Evolutionary conservation across 2,329 filamentous ascomycete genomes (phyloP), one percentile per base, ranked within the genome.

Genomic region (Arthroderma sp.): DNA sequence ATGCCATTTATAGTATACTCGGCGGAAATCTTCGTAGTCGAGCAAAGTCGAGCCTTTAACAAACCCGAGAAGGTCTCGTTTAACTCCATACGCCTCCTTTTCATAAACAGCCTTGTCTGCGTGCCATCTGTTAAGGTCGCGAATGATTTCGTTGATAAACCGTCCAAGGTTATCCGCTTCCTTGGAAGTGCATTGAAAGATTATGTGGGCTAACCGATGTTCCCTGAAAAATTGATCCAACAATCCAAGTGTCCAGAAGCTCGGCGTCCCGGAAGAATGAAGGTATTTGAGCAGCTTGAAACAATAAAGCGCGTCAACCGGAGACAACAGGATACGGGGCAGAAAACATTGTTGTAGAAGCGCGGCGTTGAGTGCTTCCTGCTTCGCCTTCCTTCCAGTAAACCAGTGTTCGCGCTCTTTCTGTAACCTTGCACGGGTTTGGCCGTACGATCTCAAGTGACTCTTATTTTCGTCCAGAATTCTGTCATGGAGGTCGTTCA

Each of bases 161-260:
- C 85, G 83, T 8, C 87, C 91, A n/a, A 98, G 69, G 53, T 94
- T 86, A 60, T 94, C 86, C 0, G 87, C 86, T 64, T 98, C 93
- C 45, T 86, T 82, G 27, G 89, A 82, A 0, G 88, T 94, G 59
- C 84, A 93, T 40, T 83, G 80, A 60, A 94, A 95, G 46, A 98
- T 86, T 42, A 95, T 74, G 6, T 82, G 75, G 1, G 84, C 79
- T 11, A 96, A 70, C 46, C 84, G 75, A 56, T 93, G 86, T 47
- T 87, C 78, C 54, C 80, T 80, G 66, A 98, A 94, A 0, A 98
- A 71, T 10, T 83, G 78, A 51, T 88, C 83, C 54, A 94, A 82
- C 1, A 98, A 68, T 29, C 83, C 81, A 65, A 89, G 80, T 10
- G 91, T 82, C 56, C 83, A 82, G 68, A 98, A 96, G 50, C 86